Percentiles rank a stretch among this genome's conserved stretches.
Conservation (phyloP, 257 asterid genomes). For the Ajuga chamaepitys region DNA sequence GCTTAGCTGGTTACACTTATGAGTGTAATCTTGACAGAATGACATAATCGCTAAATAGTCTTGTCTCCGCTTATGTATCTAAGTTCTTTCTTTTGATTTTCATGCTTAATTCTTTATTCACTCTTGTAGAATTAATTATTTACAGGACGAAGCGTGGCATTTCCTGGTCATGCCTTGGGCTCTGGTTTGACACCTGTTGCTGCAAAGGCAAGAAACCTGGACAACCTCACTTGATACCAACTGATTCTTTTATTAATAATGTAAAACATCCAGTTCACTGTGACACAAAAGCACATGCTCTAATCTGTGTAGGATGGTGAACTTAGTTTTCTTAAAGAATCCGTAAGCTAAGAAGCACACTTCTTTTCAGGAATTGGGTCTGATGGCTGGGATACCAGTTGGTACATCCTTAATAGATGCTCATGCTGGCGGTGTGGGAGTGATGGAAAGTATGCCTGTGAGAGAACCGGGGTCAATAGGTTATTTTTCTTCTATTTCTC, state of each 20-base stretch:
- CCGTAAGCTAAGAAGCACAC: constrained; percentile 16
- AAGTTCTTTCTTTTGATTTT: background rate
- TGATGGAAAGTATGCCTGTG: constrained; percentile 72
- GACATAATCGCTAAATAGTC: background rate
- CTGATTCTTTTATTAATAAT: constrained; percentile 15
- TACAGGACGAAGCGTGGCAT: constrained; percentile 95
- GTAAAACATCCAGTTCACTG: background rate
- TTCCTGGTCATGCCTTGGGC: constrained; percentile 98
- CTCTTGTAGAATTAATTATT: background rate
- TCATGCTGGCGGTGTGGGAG: constrained; percentile 99
- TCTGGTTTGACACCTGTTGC: constrained; percentile 77
- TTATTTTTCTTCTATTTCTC: constrained; percentile 16
- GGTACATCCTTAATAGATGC: constrained; percentile 97
- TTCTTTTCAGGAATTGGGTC: constrained; percentile 76
- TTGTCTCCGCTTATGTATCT: background rate
- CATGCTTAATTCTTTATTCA: constrained; percentile 2
- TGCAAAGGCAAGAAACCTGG: constrained; percentile 74
- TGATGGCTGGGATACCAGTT: constrained; percentile 77
- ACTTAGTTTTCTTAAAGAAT: constrained; percentile 1
- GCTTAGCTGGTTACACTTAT: background rate
- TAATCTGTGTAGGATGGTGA: constrained; percentile 4
- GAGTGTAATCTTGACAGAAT: constrained; percentile 4
- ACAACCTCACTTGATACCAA: constrained; percentile 16
- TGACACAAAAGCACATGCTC: background rate
- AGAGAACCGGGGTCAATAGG: constrained; percentile 46